Evolutionary conservation across 768 basidiomycete genomes (phyloP).

Genomic region (Rubroboletus satanas): DNA sequence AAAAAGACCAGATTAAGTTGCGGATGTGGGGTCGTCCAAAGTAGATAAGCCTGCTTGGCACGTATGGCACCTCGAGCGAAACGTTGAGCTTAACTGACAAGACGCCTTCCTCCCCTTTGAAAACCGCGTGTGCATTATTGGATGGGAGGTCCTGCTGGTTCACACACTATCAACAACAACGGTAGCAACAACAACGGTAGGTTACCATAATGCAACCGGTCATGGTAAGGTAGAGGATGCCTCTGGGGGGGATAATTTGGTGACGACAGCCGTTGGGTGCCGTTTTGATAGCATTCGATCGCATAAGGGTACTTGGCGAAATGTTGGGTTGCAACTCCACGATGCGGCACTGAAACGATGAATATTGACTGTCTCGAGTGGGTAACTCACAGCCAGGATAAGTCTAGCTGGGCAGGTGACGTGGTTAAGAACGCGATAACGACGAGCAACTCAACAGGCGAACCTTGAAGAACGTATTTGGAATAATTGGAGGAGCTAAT

Average conservation of each 20-base stretch:
- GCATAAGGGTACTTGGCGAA: conserved; percentile 13
- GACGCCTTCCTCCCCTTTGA: not conserved
- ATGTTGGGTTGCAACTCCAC: conserved; percentile 11
- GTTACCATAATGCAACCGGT: not conserved
- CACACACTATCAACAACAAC: no score
- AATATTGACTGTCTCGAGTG: not conserved
- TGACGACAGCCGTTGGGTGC: not conserved
- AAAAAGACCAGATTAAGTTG: conserved; percentile 9
- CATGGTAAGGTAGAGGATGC: not conserved
- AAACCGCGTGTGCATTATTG: not conserved
- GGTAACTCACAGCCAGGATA: not conserved
- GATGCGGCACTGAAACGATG: not conserved
- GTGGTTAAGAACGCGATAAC: not conserved
- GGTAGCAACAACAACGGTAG: no score
- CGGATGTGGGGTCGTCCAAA: not conserved
- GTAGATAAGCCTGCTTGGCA: not conserved
- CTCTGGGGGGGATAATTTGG: no score
- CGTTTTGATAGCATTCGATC: conserved; percentile 5
- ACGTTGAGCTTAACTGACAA: conserved; percentile 12
- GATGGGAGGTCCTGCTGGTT: not conserved
- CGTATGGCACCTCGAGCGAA: not conserved
- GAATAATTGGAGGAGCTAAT: not conserved
- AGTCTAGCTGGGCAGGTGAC: not conserved
- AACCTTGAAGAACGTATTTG: not conserved
- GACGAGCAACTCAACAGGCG: not conserved